These are phyloP conservation scores for Didymella segeticola DNA, from an alignment of 2,329 filamentous ascomycete species.

Conservation along the genomic window DNA sequence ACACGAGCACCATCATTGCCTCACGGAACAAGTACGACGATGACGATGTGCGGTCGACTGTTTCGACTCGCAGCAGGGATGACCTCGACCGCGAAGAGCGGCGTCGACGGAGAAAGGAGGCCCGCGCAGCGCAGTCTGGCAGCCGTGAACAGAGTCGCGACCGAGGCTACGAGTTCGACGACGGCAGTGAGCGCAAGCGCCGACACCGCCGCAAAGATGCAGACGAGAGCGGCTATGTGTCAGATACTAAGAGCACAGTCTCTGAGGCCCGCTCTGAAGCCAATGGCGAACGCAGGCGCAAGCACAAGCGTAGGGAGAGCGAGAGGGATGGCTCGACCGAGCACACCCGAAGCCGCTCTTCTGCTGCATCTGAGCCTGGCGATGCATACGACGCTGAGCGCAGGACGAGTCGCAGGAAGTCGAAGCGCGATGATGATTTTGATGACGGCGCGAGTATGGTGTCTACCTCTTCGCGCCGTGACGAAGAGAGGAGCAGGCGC, in stretches of 20 bases:
- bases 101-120: slow-evolving; percentile 32
- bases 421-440: slow-evolving; percentile 50
- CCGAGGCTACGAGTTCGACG: slow-evolving; percentile 40
- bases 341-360: slow-evolving; percentile 34
- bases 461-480: slow-evolving; percentile 49
- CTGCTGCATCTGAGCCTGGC: slow-evolving; percentile 51
- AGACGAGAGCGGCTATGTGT: slow-evolving; percentile 48
- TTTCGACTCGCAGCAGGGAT: slow-evolving; percentile 34
- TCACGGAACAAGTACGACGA: slow-evolving; percentile 36
- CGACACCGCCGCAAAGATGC: slow-evolving; percentile 46
- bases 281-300: slow-evolving; percentile 44
- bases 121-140: slow-evolving; percentile 19
- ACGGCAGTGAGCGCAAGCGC: slow-evolving; percentile 38
- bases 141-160: slow-evolving; percentile 48
- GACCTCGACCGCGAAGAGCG: slow-evolving; percentile 42
- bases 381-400: slow-evolving; percentile 48
- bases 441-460: slow-evolving; percentile 53
- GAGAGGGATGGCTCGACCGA: slow-evolving; percentile 44
- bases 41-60: slow-evolving; percentile 24
- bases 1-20: slow-evolving; percentile 34
- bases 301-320: slow-evolving; percentile 41
- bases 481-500: slow-evolving; percentile 45
- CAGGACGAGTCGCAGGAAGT: slow-evolving; percentile 49
- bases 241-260: slow-evolving; percentile 50
- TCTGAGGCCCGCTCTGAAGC: slow-evolving; percentile 48